A percentile compares a stretch with the other conserved stretches of the same genome.
phyloP scores from a whole-genome alignment of 805 yeast genomes.

The Danielozyma ontarioensis region DNA sequence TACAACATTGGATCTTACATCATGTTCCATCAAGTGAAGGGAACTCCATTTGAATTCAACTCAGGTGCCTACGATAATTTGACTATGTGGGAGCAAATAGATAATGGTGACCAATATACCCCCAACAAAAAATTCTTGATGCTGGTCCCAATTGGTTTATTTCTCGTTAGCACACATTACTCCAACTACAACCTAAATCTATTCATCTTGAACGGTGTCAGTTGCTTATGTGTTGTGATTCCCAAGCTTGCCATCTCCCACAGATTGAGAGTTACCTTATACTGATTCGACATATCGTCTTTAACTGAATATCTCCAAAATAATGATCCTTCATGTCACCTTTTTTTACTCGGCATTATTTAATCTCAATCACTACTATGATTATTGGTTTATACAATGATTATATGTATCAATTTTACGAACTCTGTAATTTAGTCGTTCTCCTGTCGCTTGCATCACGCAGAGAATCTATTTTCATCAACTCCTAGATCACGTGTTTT shows the following conservation, averaged over 20 bases:
- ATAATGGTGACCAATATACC: constrained; percentile 93
- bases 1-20: constrained; percentile 89
- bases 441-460: too few relatives aligned
- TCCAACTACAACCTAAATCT: constrained; percentile 75
- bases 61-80: constrained; percentile 93
- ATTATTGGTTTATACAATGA: too few relatives aligned
- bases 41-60: constrained; percentile 95
- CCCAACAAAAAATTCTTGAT: constrained; percentile 91
- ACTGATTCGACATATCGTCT: constrained; percentile 10
- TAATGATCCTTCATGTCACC: too few relatives aligned
- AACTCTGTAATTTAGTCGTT: too few relatives aligned
- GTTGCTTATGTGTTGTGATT: constrained; percentile 81
- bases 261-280: constrained; percentile 63
- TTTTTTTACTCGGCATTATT: too few relatives aligned
- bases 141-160: constrained; percentile 87
- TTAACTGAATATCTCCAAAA: too few relatives aligned
- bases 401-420: too few relatives aligned
- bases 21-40: constrained; percentile 95
- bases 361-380: too few relatives aligned
- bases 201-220: constrained; percentile 73
- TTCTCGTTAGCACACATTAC: constrained; percentile 84
- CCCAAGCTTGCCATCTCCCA: constrained; percentile 87
- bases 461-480: too few relatives aligned
- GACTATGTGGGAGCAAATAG: constrained; percentile 98
- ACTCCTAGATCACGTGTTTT: too few relatives aligned